These are phyloP conservation scores for Curvularia lunata DNA, from an alignment of 2,329 filamentous ascomycete species.

Conservation along the genomic window DNA sequence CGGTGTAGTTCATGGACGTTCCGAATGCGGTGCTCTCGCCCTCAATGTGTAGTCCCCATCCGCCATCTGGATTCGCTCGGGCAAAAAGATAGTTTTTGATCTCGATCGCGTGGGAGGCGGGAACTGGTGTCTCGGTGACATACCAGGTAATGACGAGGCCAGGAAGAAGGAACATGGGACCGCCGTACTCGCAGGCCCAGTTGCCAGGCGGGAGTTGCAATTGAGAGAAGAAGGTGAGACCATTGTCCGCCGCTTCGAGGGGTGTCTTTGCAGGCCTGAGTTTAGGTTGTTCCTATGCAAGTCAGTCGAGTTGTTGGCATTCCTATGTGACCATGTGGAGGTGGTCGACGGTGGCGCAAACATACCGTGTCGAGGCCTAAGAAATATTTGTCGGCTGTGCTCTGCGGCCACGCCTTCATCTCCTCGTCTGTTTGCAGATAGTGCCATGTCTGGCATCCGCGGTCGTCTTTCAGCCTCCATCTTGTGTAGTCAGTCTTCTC, in stretches of 20 bases:
- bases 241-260: conserved; percentile 80
- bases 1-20: conserved; percentile 84
- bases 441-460: conserved; percentile 90
- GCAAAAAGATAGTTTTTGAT: conserved; percentile 93
- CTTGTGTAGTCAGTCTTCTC: conserved; percentile 75
- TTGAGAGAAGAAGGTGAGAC: conserved; percentile 84
- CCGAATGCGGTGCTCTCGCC: conserved; percentile 92
- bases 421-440: conserved; percentile 79
- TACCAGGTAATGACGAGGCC: conserved; percentile 87
- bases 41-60: conserved; percentile 96
- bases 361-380: conserved; percentile 78
- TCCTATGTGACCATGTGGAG: neutral
- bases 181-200: conserved; percentile 97
- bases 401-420: conserved; percentile 80
- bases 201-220: conserved; percentile 88
- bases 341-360: neutral
- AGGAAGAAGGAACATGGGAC: conserved; percentile 93
- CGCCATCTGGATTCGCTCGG: conserved; percentile 85
- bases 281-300: conserved; percentile 71
- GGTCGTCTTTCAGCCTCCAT: conserved; percentile 85
- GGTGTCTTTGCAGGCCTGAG: conserved; percentile 74
- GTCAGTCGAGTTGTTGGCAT: neutral
- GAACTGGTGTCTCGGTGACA: conserved; percentile 85
- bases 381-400: conserved; percentile 85
- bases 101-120: conserved; percentile 78